These are phyloP conservation scores for Passiflora organensis DNA, from an alignment of 345 rosid genomes.

Conservation along the genomic window DNA sequence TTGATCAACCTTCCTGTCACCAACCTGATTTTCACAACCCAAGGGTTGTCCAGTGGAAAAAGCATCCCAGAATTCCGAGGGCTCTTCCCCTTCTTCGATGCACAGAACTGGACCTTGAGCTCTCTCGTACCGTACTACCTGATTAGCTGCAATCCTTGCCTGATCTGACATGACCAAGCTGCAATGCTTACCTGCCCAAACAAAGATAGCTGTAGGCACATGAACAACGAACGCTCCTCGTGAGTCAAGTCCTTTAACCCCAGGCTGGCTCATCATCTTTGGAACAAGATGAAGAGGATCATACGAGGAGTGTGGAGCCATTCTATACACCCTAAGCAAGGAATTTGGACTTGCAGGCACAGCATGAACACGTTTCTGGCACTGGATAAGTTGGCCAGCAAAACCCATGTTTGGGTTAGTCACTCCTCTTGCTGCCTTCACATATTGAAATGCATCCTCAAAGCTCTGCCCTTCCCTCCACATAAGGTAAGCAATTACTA, in stretches of 20 bases:
- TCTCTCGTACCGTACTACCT: conserved; percentile 56
- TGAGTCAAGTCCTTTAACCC: conserved; percentile 46
- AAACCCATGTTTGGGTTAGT: conserved; percentile 75
- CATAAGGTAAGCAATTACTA: conserved; percentile 75
- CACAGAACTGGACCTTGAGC: conserved; percentile 45
- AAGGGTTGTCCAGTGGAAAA: conserved; percentile 28
- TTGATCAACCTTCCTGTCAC: conserved; percentile 42
- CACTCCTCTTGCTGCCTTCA: conserved; percentile 67
- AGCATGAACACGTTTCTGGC: conserved; percentile 71
- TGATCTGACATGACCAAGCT: conserved; percentile 36
- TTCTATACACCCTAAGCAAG: conserved; percentile 51
- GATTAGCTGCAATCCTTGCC: conserved; percentile 59
- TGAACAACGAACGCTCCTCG: conserved; percentile 64
- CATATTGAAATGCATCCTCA: conserved; percentile 65
- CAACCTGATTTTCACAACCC: conserved; percentile 13
- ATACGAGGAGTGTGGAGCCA: conserved; percentile 76
- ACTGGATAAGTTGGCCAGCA: conserved; percentile 69
- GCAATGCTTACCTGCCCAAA: conserved; percentile 59
- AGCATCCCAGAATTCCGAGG: conserved; percentile 58
- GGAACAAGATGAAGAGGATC: conserved; percentile 77
- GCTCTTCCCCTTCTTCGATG: conserved; percentile 56
- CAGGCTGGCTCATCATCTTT: conserved; percentile 45
- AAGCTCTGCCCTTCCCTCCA: conserved; percentile 76
- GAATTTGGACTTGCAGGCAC: conserved; percentile 55
- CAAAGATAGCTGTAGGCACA: conserved; percentile 50